phyloP scores from a whole-genome alignment of 2,329 filamentous ascomycete species.

The Fusarium mangiferae region DNA sequence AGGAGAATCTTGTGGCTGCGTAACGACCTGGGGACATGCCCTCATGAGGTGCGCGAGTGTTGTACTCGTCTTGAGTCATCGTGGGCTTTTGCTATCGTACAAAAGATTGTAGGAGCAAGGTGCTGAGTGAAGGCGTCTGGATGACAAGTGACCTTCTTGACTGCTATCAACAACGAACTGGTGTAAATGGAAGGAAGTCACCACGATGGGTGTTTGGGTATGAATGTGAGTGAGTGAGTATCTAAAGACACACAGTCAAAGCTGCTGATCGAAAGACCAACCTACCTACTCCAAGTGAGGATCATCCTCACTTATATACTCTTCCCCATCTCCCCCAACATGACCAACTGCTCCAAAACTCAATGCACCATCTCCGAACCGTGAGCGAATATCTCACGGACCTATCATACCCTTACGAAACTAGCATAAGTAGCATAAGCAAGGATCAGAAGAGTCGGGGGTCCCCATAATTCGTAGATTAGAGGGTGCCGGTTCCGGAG shows the following conservation, averaged over 20 bases:
- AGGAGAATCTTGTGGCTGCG: constrained; percentile 61
- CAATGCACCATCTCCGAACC: constrained; percentile 30
- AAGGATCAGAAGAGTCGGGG: neutral
- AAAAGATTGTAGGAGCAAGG: neutral
- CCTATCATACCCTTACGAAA: constrained; percentile 17
- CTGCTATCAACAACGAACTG: neutral
- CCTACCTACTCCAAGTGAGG: neutral
- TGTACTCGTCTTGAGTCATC: constrained; percentile 44
- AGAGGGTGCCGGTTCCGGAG: constrained; percentile 6
- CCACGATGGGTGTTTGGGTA: neutral
- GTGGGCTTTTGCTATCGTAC: neutral
- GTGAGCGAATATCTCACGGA: neutral
- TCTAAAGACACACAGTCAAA: constrained; percentile 4
- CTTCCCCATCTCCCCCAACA: constrained; percentile 1
- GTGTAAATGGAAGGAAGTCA: neutral
- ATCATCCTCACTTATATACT: constrained; percentile 27
- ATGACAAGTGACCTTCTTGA: neutral
- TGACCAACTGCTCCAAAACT: constrained; percentile 27
- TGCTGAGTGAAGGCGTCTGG: neutral
- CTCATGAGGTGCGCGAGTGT: constrained; percentile 56
- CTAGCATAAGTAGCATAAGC: neutral
- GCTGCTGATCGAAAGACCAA: neutral
- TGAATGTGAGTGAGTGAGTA: neutral
- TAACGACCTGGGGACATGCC: constrained; percentile 62
- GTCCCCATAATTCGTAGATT: neutral